Evolutionary conservation across 768 basidiomycete species (phyloP).

Genomic region (Hydnomerulius pinastri): DNA sequence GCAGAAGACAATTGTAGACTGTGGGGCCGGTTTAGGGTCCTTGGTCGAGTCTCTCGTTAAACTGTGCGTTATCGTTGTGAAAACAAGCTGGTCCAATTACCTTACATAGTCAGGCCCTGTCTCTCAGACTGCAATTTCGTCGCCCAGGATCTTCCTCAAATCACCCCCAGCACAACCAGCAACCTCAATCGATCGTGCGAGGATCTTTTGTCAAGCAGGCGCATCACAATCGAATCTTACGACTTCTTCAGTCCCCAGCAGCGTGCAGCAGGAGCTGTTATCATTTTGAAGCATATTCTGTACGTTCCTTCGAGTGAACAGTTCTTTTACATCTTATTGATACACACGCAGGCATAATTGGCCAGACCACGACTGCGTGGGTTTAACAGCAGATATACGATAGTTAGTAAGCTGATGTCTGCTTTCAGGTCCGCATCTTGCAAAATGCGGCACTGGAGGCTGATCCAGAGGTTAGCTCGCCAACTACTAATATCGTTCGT

Average conservation of each 20-base stretch:
- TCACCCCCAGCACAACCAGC: background rate
- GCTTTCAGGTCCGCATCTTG: constrained; percentile 5
- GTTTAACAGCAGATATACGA: background rate
- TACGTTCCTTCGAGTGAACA: background rate
- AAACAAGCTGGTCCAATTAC: background rate
- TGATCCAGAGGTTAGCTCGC: background rate
- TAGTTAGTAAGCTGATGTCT: constrained; percentile 1
- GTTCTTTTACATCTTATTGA: background rate
- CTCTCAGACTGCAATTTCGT: constrained; percentile 26
- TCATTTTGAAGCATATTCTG: background rate
- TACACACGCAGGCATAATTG: constrained; percentile 9
- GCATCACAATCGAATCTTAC: constrained; percentile 39
- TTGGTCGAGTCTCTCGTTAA: constrained; percentile 41
- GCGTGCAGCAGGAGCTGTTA: background rate
- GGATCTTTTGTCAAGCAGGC: constrained; percentile 33
- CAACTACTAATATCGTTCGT: background rate
- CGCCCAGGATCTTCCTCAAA: constrained; percentile 40
- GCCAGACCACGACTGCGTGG: constrained; percentile 7
- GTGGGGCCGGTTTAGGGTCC: constrained; percentile 43
- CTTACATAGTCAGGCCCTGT: background rate
- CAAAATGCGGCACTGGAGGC: constrained; percentile 1
- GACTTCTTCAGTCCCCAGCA: constrained; percentile 42
- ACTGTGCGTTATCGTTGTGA: constrained; percentile 24
- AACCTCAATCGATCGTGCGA: constrained; percentile 31
- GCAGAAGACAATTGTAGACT: constrained; percentile 41